These are phyloP conservation scores for Scopulariopsis brevicaulis DNA, from an alignment of 2,329 filamentous ascomycete species.

Conservation along the genomic window DNA sequence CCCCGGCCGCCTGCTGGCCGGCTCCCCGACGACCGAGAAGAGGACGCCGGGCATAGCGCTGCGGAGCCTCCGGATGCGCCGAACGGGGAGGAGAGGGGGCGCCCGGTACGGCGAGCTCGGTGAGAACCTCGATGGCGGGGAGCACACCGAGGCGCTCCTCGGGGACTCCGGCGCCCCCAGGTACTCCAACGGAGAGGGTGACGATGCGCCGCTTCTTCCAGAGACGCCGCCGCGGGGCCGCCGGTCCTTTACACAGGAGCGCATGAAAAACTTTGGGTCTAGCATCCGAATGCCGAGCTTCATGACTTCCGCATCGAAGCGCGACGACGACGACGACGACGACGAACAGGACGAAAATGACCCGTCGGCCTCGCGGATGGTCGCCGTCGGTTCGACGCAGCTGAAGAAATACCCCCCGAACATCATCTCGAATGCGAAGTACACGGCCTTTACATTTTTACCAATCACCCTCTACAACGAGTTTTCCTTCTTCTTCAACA, in stretches of 20 bases:
- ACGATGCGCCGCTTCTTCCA: conserved; percentile 64
- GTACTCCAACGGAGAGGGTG: conserved; percentile 51
- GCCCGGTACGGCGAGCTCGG: conserved; percentile 51
- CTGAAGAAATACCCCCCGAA: conserved; percentile 75
- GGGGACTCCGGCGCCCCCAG: conserved; percentile 47
- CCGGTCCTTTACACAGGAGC: conserved; percentile 16
- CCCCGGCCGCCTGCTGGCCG: conserved; percentile 32
- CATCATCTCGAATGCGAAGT: conserved; percentile 92
- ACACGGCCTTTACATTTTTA: conserved; percentile 88
- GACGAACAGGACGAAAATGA: conserved; percentile 44
- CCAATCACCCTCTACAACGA: conserved; percentile 95
- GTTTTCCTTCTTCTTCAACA: conserved; percentile 99
- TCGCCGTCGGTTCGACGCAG: conserved; percentile 67
- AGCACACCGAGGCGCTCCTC: conserved; percentile 57
- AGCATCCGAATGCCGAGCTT: conserved; percentile 57
- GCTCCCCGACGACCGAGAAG: conserved; percentile 31
- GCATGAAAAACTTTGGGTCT: conserved; percentile 21
- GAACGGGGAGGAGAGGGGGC: conserved; percentile 36
- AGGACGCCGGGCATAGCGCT: conserved; percentile 55
- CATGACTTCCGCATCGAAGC: conserved; percentile 33
- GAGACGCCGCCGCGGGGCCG: conserved; percentile 13
- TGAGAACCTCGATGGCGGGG: conserved; percentile 41
- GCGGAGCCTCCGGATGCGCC: conserved; percentile 55
- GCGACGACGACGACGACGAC: conserved; percentile 22
- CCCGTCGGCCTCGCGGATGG: conserved; percentile 59